Conservation (phyloP, 495 filamentous ascomycete species). For the Hypoxylon crocopeplum region DNA sequence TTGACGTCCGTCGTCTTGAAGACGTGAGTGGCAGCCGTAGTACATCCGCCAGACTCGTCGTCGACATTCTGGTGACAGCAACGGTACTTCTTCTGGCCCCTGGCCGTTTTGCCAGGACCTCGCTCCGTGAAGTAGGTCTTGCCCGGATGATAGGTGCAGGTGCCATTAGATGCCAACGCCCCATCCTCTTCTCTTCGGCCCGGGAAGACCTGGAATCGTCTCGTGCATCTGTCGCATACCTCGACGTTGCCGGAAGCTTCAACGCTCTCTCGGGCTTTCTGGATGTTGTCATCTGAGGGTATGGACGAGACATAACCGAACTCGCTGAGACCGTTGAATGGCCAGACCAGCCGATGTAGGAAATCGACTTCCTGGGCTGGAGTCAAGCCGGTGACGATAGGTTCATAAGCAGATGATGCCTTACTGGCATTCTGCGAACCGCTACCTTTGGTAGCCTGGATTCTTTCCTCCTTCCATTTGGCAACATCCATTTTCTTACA, state of each 20-base stretch:
- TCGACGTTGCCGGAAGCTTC: constrained; percentile 77
- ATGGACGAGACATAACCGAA: constrained; percentile 75
- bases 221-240: constrained; percentile 83
- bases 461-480: constrained; percentile 67
- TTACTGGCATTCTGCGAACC: constrained; percentile 31
- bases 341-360: constrained; percentile 63
- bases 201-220: constrained; percentile 91
- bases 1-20: constrained; percentile 83
- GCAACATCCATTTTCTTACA: constrained; percentile 73
- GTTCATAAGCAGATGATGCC: constrained; percentile 41
- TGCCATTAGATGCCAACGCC: constrained; percentile 74
- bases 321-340: constrained; percentile 63
- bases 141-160: constrained; percentile 79
- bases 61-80: constrained; percentile 81
- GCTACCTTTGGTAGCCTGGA: constrained; percentile 18
- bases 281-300: constrained; percentile 60
- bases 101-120: constrained; percentile 49
- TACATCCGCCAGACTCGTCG: constrained; percentile 71
- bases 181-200: constrained; percentile 83
- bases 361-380: constrained; percentile 71
- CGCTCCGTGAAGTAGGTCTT: constrained; percentile 61
- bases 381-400: constrained; percentile 71
- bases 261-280: constrained; percentile 66
- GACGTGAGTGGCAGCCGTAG: constrained; percentile 72
- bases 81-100: constrained; percentile 64